phyloP scores from a whole-genome alignment of 768 basidiomycete genomes.

The Xerocomellus dryophilus region DNA sequence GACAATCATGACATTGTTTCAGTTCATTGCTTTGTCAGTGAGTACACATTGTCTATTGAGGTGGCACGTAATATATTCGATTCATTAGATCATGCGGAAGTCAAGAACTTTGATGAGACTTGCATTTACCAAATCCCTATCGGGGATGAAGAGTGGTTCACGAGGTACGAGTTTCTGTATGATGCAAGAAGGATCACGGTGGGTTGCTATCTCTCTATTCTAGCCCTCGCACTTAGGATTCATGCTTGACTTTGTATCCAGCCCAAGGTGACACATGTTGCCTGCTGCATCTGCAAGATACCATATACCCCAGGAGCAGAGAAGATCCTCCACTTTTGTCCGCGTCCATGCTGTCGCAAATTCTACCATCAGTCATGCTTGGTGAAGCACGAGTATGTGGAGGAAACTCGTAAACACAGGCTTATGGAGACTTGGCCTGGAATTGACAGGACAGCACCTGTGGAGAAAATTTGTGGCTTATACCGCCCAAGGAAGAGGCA shows the following conservation, averaged over 20 bases:
- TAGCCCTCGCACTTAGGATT: background rate
- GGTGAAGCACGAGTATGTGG: slow-evolving; percentile 25
- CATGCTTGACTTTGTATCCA: slow-evolving; percentile 16
- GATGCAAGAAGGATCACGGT: slow-evolving; percentile 36
- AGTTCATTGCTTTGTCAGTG: slow-evolving; percentile 46
- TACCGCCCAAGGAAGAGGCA: slow-evolving; percentile 14
- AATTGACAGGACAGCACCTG: slow-evolving; percentile 17
- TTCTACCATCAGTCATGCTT: slow-evolving; percentile 53
- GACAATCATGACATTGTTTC: slow-evolving; percentile 49
- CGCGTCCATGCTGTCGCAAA: slow-evolving; percentile 44
- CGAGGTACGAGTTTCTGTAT: slow-evolving; percentile 45
- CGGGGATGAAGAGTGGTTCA: slow-evolving; percentile 41
- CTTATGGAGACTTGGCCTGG: slow-evolving; percentile 40
- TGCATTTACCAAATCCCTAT: slow-evolving; percentile 41
- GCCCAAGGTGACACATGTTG: slow-evolving; percentile 39
- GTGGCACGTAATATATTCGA: background rate
- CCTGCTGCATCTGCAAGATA: slow-evolving; percentile 43
- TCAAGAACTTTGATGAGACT: slow-evolving; percentile 40
- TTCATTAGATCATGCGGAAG: slow-evolving; percentile 32
- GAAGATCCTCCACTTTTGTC: slow-evolving; percentile 55
- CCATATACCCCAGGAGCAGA: slow-evolving; percentile 46
- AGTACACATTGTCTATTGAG: background rate
- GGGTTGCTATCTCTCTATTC: slow-evolving; percentile 2
- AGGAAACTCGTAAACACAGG: slow-evolving; percentile 20
- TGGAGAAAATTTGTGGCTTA: background rate